Base-by-base conservation (phyloP, 306 rosid species). In the Aeschynomene evenia region DNA sequence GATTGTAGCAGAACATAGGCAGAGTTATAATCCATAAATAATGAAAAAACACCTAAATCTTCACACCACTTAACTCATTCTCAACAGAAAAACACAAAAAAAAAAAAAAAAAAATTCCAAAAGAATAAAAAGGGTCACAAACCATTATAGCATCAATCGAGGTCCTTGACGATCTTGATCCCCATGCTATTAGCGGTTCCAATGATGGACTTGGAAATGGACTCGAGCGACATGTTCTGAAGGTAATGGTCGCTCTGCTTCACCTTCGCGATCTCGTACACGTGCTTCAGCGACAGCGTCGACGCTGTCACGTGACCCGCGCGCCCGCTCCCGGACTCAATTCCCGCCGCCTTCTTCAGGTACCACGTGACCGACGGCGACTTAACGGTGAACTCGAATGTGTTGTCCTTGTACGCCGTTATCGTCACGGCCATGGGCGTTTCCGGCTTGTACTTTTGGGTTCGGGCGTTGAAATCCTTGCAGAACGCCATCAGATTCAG, bases 401-500 rank as follows among this genome's bases (percentile, higher is more conserved):
- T 88, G 80, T 87, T 90, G 84, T 94, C 98, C 76, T 87, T 94
- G 87, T 60, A 94, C 37, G 96, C 92, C 6, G 89, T 94, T 52
- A 90, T 88, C 18, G 85, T 82, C 13, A 94, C 97, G 1, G 98
- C 85, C 91, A 90, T 90, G 24, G 96, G 98, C 0, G 92, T 84
- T 26, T 87, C 92, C 0, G 92, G 59, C 28, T 94, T 90, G 89
- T 78, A 88, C 82, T 85, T 87, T 26, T 94, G 98, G 0, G 95
- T 94, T 1, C 92, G 76, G 6, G 97, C 97, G 48, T 90, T 88
- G 88, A 90, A 94, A 77, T 90, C 96, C 69, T 94, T 94, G 81
- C 96, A 87, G 85, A 94, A 90, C 3, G 98, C 95, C 97, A 87
- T 88, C 11, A 90, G 85, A 77, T 94, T 94, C 20, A 94, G 82